phyloP scores from a whole-genome alignment of 139 green algal genomes.

The Mesotaenium endlicherianum region DNA sequence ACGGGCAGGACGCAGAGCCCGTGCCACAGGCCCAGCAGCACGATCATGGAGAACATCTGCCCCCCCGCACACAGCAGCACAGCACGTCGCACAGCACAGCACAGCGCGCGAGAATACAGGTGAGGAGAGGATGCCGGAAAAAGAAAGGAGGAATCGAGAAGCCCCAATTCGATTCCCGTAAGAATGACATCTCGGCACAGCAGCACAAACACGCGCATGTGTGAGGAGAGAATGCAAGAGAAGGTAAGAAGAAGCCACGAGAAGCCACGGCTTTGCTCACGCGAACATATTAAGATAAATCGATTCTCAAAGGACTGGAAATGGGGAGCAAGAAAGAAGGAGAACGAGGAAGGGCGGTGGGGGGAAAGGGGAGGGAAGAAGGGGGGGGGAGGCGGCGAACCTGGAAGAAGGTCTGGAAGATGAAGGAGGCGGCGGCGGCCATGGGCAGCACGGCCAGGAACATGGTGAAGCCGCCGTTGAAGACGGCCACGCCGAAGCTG shows the following conservation, averaged over 20 bases:
- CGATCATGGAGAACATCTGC: conserved; percentile 46
- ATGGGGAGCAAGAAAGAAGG: not conserved
- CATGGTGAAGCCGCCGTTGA: conserved; percentile 50
- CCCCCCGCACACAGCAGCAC: not conserved
- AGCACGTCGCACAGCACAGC: not conserved
- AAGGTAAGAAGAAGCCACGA: not conserved
- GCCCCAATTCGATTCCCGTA: not conserved
- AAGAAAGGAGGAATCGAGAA: not conserved
- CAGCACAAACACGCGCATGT: no score
- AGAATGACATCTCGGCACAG: no score
- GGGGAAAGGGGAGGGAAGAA: not conserved
- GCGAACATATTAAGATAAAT: not conserved
- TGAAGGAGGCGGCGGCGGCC: conserved; percentile 31
- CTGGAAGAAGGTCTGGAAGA: conserved; percentile 46
- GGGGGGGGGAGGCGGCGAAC: not conserved
- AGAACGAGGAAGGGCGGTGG: not conserved
- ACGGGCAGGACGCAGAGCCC: conserved; percentile 26
- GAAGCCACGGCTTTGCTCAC: not conserved
- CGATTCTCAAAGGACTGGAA: not conserved
- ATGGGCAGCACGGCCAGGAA: conserved; percentile 42
- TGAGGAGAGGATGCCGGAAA: not conserved
- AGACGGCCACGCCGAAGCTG: conserved; percentile 36
- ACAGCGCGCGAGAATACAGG: not conserved
- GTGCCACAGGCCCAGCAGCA: conserved; percentile 30
- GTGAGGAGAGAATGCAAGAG: not conserved